A percentile compares a stretch with the other conserved stretches of the same genome.
These are phyloP conservation scores for Infundibulicybe gibba DNA, from an alignment of 768 basidiomycete species.

Conservation along the genomic window DNA sequence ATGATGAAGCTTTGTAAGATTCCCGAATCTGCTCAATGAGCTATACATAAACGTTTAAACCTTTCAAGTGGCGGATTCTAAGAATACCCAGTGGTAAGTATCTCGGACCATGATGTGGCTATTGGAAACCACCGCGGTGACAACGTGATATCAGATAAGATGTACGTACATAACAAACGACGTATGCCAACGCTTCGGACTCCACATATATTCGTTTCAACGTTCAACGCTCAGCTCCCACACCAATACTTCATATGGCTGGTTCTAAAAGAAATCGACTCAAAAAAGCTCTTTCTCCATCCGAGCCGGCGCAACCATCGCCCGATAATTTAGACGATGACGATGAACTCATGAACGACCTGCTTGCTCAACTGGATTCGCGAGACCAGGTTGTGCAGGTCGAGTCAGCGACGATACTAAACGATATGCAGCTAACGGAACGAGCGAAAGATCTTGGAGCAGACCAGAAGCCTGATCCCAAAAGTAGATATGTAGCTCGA, in stretches of 20 bases:
- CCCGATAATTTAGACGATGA: slow-evolving; percentile 32
- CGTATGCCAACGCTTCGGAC: not conserved
- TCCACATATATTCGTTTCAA: not conserved
- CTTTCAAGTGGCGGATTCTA: too few species aligned
- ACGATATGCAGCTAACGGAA: slow-evolving; percentile 40
- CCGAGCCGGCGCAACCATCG: slow-evolving; percentile 23
- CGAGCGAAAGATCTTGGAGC: slow-evolving; percentile 23
- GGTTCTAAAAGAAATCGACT: slow-evolving; percentile 55
- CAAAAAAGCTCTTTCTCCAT: slow-evolving; percentile 38
- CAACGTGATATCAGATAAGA: too few species aligned
- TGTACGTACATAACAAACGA: too few species aligned
- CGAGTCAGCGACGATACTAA: slow-evolving; percentile 45
- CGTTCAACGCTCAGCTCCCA: slow-evolving; percentile 2
- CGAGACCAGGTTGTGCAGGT: slow-evolving; percentile 45
- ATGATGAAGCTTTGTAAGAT: too few species aligned
- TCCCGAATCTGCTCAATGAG: too few species aligned
- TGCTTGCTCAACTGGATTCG: slow-evolving; percentile 74
- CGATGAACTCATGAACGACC: slow-evolving; percentile 67
- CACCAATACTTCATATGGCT: slow-evolving; percentile 27
- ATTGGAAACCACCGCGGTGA: too few species aligned
- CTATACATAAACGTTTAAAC: too few species aligned
- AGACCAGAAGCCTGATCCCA: slow-evolving; percentile 51
- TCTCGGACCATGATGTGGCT: too few species aligned
- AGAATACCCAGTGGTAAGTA: not conserved
- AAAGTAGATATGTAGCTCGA: slow-evolving; percentile 64